A percentile compares a stretch with the other conserved stretches of the same genome.
Conservation (phyloP, 164 flowering plant genomes). For the Kalanchoe fedtschenkoi region DNA sequence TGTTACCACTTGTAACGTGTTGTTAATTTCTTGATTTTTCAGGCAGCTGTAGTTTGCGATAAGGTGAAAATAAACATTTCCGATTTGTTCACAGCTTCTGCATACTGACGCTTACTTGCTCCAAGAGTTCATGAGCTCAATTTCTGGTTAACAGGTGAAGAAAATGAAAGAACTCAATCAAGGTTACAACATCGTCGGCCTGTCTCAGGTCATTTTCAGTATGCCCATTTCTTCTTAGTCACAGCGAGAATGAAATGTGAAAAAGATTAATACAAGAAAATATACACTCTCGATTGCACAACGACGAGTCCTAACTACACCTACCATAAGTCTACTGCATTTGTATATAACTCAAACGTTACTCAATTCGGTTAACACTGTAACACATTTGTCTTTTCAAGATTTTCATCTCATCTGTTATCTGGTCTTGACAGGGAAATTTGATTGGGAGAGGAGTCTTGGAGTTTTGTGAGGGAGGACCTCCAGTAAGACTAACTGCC, state of each 20-base stretch:
- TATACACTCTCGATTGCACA: no score
- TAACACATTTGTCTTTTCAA: no score
- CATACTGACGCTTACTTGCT: no score
- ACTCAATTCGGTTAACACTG: no score
- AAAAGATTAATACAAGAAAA: neutral
- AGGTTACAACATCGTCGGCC: constrained; percentile 96
- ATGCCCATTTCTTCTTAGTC: neutral
- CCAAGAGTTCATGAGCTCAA: no score
- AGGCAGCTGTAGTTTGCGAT: constrained; percentile 59
- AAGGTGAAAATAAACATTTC: no score
- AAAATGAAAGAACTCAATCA: constrained; percentile 57
- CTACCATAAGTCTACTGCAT: no score
- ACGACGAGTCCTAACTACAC: no score
- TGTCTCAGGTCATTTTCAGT: constrained; percentile 71
- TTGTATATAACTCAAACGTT: no score
- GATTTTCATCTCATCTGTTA: constrained; percentile 2
- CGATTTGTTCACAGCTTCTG: no score
- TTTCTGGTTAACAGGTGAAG: constrained; percentile 70
- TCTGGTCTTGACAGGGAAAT: constrained; percentile 55
- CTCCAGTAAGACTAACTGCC: constrained; percentile 54
- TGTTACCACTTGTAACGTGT: neutral
- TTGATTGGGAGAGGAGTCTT: constrained; percentile 73
- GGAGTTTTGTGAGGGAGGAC: constrained; percentile 81
- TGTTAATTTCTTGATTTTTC: constrained; percentile 13
- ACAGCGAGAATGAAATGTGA: neutral